Conservation (phyloP, 768 basidiomycete genomes). For the Russula compacta region DNA sequence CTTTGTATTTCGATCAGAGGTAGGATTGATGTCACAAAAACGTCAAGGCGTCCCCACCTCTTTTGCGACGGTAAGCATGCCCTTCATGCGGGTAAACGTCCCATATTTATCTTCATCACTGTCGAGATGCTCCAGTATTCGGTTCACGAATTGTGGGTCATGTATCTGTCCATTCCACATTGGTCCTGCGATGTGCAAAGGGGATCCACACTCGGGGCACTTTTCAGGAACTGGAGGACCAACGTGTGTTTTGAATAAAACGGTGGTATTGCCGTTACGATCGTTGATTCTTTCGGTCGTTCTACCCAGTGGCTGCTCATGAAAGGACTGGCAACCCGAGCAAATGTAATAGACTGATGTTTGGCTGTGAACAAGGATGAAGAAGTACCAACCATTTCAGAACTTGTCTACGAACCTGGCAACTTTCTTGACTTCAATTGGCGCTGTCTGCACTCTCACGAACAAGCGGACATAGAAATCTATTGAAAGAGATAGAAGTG, state of each 20-base stretch:
- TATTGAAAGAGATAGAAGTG: slow-evolving; percentile 83
- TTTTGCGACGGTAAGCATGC: slow-evolving; percentile 87
- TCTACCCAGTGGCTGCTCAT: slow-evolving; percentile 80
- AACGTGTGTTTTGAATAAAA: slow-evolving; percentile 59
- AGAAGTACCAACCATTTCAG: not conserved
- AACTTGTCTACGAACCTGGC: slow-evolving; percentile 47
- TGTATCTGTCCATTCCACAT: slow-evolving; percentile 96
- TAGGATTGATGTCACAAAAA: not conserved
- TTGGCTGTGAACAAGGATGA: slow-evolving; percentile 44
- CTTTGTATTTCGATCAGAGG: slow-evolving; percentile 31
- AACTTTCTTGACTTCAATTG: slow-evolving; percentile 76
- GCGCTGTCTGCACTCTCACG: slow-evolving; percentile 62
- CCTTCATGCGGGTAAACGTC: slow-evolving; percentile 80
- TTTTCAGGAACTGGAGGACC: slow-evolving; percentile 58
- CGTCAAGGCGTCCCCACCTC: slow-evolving; percentile 46
- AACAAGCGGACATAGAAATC: slow-evolving; percentile 97
- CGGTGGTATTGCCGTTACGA: slow-evolving; percentile 46
- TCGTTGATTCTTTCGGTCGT: slow-evolving; percentile 53
- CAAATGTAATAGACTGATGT: slow-evolving; percentile 83
- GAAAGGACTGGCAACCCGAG: slow-evolving; percentile 68
- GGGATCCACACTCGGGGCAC: slow-evolving; percentile 77
- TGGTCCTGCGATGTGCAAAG: slow-evolving; percentile 83
- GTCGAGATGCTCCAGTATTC: slow-evolving; percentile 67
- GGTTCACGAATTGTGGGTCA: slow-evolving; percentile 59
- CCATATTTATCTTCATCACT: slow-evolving; percentile 56